These are phyloP conservation scores for Colletotrichum tropicicola DNA, from an alignment of 2,329 filamentous ascomycete genomes.

Conservation along the genomic window DNA sequence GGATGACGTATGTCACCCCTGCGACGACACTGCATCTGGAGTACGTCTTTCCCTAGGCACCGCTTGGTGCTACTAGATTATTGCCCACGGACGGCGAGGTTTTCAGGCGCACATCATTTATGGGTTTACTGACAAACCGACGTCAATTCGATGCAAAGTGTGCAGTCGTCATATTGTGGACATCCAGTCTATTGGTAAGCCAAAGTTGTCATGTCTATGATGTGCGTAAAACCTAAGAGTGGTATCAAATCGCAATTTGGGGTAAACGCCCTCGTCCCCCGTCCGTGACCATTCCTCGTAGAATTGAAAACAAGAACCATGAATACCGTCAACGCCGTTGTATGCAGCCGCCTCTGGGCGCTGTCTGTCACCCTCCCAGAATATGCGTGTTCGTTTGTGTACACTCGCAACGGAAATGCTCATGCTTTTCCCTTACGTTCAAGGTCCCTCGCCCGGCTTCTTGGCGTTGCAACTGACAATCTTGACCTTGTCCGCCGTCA, in stretches of 20 bases:
- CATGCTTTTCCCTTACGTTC: neutral
- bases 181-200: slow-evolving; percentile 18
- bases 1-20: slow-evolving; percentile 19
- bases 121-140: no score
- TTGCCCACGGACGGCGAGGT: no score
- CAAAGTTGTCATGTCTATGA: neutral
- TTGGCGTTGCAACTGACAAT: slow-evolving; percentile 98
- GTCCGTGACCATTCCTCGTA: slow-evolving; percentile 6
- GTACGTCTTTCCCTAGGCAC: no score
- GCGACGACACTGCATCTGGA: neutral
- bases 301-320: neutral
- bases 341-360: slow-evolving; percentile 25
- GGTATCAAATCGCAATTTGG: slow-evolving; percentile 28
- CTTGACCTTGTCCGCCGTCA: slow-evolving; percentile 93
- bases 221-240: slow-evolving; percentile 17
- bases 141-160: no score
- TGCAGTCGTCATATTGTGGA: neutral
- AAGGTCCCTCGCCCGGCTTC: slow-evolving; percentile 55
- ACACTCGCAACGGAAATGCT: neutral
- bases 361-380: neutral
- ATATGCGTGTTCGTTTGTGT: slow-evolving; percentile 11
- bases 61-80: no score
- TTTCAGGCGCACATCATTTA: no score
- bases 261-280: slow-evolving; percentile 19
- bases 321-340: slow-evolving; percentile 21